These are phyloP conservation scores for Bipolaris cookei DNA, from an alignment of 2,329 filamentous ascomycete species.

Conservation along the genomic window DNA sequence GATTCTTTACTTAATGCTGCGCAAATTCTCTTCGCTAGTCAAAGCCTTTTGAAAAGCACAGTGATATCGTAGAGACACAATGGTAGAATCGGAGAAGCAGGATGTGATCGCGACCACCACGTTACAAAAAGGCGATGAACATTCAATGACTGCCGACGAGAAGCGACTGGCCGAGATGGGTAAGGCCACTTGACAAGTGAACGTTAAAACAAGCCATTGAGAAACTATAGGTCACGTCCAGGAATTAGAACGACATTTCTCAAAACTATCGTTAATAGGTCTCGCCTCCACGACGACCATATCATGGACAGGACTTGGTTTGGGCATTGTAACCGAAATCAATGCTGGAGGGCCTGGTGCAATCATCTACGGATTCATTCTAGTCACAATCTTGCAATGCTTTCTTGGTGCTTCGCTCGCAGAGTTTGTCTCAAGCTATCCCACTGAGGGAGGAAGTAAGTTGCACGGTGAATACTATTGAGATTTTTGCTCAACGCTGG, in stretches of 20 bases:
- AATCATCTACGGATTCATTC: conserved; percentile 17
- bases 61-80: too few relatives aligned
- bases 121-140: not conserved
- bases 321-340: conserved; percentile 17
- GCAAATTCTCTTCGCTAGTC: not conserved
- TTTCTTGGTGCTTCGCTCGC: conserved; percentile 18
- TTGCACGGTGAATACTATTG: not conserved
- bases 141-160: conserved; percentile 10
- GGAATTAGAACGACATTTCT: conserved; percentile 16
- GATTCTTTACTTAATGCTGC: not conserved
- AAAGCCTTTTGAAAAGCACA: not conserved
- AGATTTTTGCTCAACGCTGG: too few relatives aligned
- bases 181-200: not conserved
- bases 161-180: conserved; percentile 17
- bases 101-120: not conserved
- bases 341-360: conserved; percentile 18
- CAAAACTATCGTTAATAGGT: conserved; percentile 13
- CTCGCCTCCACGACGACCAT: conserved; percentile 20
- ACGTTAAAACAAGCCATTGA: not conserved
- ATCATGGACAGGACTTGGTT: conserved; percentile 18
- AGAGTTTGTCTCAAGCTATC: conserved; percentile 19
- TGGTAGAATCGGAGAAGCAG: too few relatives aligned
- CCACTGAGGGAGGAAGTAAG: conserved; percentile 16
- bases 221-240: conserved; percentile 10
- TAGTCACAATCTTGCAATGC: conserved; percentile 16